phyloP scores from a whole-genome alignment of 78 protist species.

The Dictyostelium purpureum region DNA sequence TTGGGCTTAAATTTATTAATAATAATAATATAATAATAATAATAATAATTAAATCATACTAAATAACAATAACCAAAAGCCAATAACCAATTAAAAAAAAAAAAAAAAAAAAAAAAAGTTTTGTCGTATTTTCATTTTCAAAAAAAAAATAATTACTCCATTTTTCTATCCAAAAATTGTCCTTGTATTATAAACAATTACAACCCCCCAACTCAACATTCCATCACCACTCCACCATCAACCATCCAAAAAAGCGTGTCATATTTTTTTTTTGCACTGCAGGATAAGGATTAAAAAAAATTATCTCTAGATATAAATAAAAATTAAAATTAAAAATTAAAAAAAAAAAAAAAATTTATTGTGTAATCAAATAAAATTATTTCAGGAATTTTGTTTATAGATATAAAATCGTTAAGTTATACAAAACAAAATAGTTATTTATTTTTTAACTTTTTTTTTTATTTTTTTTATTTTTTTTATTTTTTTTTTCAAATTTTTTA shows the following conservation, averaged over 20 bases:
- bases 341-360: background rate
- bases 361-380: no score
- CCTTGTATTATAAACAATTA: constrained; percentile 23
- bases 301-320: background rate
- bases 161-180: background rate
- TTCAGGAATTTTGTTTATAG: background rate
- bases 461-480: background rate
- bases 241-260: background rate
- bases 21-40: background rate
- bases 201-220: background rate
- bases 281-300: background rate
- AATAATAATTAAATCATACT: background rate
- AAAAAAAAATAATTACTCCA: no score
- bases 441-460: background rate
- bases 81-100: background rate
- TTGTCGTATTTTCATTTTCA: background rate
- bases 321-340: background rate
- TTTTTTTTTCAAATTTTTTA: background rate
- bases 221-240: no score
- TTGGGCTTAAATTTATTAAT: constrained; percentile 8
- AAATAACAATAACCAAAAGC: background rate
- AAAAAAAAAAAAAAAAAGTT: no score
- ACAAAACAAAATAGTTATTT: background rate
- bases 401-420: background rate
- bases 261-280: background rate